Evolutionary conservation across 331 rosid genomes (phyloP), one percentile per base, ranked within the genome.

Genomic region (Pyracantha coccinea): DNA sequence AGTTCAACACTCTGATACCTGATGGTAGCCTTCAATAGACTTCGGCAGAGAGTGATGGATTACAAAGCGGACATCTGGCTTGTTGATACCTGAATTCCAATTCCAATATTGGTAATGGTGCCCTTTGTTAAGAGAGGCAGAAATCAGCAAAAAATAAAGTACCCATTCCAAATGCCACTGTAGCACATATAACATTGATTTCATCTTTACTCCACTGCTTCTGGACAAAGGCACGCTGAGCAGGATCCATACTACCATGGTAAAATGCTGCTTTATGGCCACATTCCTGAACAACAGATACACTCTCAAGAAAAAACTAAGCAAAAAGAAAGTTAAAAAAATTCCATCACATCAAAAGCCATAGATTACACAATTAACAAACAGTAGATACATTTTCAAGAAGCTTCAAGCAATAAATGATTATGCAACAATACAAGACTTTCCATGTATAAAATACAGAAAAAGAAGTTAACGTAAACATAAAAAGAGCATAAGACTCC

Each of bases 111-210:
- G 73, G 76, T 74, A 74, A 68, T 58, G 68, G 75, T 66, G 64
- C 59, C 79, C 73, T 75, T 66, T 66, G 54, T 24, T 65, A 83
- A 74, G 50, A 28, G 61, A 77, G 73, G 81, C 77, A 78, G 79
- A n/a, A 71, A 75, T 74, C 60, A 71, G 72, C 35, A 81, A 83
- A 57, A 70, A 59, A 21, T 76, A 81, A 74, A 33, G 8, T 94
- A 94, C 99, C 99, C 99, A 94, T 94, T 86, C 99, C 99, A 89
- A 94, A 94, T 80, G 99, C 99, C 84, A 94, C 96, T 23, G 99
- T 94, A 62, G 99, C 99, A 75, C 99, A 94, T 62, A 94, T 94
- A 55, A 94, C 83, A 54, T 92, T 92, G 71, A 94, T 83, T 85
- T 94, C 99, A 80, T 94, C 97, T 87, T 90, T 94, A 83, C 99